phyloP scores from a whole-genome alignment of 78 protist species.

The Isochrysis galbana region DNA sequence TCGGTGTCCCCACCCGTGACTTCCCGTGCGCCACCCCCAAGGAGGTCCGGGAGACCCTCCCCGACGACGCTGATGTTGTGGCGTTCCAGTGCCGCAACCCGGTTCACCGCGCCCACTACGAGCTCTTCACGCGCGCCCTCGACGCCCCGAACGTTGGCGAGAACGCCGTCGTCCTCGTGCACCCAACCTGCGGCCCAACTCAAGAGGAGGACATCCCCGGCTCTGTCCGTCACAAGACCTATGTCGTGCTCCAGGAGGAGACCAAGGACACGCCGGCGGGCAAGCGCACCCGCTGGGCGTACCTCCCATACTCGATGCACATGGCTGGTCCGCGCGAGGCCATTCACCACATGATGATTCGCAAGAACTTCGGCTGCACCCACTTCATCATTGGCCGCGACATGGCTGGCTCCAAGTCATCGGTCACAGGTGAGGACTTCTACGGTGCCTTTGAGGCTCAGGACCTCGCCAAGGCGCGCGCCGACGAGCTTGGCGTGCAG shows the following conservation, averaged over 20 bases:
- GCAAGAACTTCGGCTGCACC: slow-evolving; percentile 92
- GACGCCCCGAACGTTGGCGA: slow-evolving; percentile 44
- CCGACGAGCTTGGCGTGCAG: slow-evolving; percentile 71
- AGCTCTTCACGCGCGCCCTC: slow-evolving; percentile 71
- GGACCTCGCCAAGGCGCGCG: slow-evolving; percentile 70
- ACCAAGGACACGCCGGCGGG: slow-evolving; percentile 12
- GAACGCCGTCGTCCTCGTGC: slow-evolving; percentile 80
- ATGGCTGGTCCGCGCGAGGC: slow-evolving; percentile 93
- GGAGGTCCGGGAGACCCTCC: slow-evolving; percentile 74
- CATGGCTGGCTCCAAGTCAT: slow-evolving; percentile 84
- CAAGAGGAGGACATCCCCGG: slow-evolving; percentile 92
- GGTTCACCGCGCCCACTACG: slow-evolving; percentile 88
- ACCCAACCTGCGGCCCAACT: slow-evolving; percentile 90
- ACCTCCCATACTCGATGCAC: slow-evolving; percentile 70
- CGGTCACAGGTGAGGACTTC: slow-evolving; percentile 66
- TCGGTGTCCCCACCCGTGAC: slow-evolving; percentile 43
- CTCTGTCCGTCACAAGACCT: slow-evolving; percentile 77
- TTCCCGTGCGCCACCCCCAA: slow-evolving; percentile 75
- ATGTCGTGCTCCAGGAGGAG: slow-evolving; percentile 66
- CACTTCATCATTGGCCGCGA: slow-evolving; percentile 95
- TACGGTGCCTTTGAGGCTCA: slow-evolving; percentile 70
- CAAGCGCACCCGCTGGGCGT: slow-evolving; percentile 41
- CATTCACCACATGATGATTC: slow-evolving; percentile 89
- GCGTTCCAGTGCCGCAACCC: slow-evolving; percentile 93
- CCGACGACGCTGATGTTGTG: slow-evolving; percentile 59